Percentiles rank a stretch among this genome's conserved stretches.
These are phyloP conservation scores for Saprolegnia parasitica DNA, from an alignment of 352 stramenopile genomes.

Conservation along the genomic window DNA sequence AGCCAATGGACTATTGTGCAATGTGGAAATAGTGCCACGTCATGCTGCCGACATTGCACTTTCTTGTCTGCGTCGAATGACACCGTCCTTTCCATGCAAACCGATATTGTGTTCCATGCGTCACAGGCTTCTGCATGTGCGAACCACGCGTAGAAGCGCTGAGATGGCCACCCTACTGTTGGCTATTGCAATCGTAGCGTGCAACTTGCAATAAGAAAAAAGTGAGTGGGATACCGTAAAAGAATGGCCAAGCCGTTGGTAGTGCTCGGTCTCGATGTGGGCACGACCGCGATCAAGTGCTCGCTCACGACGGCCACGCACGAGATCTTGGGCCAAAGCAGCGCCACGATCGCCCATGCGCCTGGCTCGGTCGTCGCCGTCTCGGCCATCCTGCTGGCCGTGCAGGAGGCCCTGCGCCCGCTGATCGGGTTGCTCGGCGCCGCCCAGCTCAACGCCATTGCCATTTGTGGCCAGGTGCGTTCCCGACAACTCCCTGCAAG, in stretches of 20 bases:
- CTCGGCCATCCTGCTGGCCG: slow-evolving; percentile 3
- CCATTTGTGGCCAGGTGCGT: slow-evolving; percentile 65
- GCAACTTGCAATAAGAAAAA: neutral
- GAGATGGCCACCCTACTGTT: too few relatives aligned
- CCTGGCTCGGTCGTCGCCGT: neutral
- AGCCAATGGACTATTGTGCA: too few relatives aligned
- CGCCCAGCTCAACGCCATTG: slow-evolving; percentile 43
- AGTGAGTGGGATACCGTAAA: too few relatives aligned
- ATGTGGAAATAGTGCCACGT: too few relatives aligned
- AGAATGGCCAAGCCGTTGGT: neutral
- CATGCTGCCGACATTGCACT: too few relatives aligned
- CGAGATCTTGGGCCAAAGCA: slow-evolving; percentile 37
- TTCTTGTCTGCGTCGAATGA: too few relatives aligned
- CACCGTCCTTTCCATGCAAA: neutral
- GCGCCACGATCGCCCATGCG: slow-evolving; percentile 33
- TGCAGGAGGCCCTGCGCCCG: slow-evolving; percentile 5
- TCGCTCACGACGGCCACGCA: slow-evolving; percentile 40
- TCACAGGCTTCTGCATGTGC: too few relatives aligned
- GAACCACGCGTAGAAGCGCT: too few relatives aligned
- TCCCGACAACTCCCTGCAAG: neutral
- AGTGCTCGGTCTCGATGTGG: slow-evolving; percentile 63
- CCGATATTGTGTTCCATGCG: too few relatives aligned
- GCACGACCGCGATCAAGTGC: slow-evolving; percentile 75
- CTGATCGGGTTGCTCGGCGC: slow-evolving; percentile 47
- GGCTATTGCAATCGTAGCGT: too few relatives aligned